Evolutionary conservation across 805 yeast species (phyloP), one percentile per base, ranked within the genome.

Genomic region (Isabelozyma heimii): DNA sequence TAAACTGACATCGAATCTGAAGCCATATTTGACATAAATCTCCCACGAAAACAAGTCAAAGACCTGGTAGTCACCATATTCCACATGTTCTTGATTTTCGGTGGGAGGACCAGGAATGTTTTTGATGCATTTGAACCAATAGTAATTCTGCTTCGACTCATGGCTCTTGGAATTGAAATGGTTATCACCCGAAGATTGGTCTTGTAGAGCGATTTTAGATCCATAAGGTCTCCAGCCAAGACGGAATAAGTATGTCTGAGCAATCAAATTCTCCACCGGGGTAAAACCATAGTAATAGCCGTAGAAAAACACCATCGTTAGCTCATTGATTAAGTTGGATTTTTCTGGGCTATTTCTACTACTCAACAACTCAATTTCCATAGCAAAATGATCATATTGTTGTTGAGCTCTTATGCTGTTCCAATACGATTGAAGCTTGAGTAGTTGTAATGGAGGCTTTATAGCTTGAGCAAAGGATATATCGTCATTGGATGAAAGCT

Each of bases 211-310:
- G 3, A 51, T 35, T 44, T 47, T 58, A 46, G 54, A 52, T 48
- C 47, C 62, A 48, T 73, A 74, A 1, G 78, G 78, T 47, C 55
- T 67, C 79, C 79, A 74, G 2, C 76, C 77, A 40, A 73, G 57
- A 44, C 60, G 58, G 51, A 67, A 68, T 47, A 74, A 65, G 48
- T 66, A 63, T 2, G 65, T 59, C 56, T 74, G 78, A 5, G 79
- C 77, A 16, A 73, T 65, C 43, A 72, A 60, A 53, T 72, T 72
- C 49, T 74, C 79, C 27, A 72, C 56, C 3, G 79, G 79, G 4
- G 76, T 68, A 20, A 64, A 52, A 2, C 76, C 78, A 51, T 70
- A 72, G 53, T 71, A 73, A 48, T 63, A 70, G 2, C 79, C 79
- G 52, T 67, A 74, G 47, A 74, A 74, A 26, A 74, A 62, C 9